Percentiles rank a stretch among this genome's conserved stretches.
These are phyloP conservation scores for Podospora conica DNA, from an alignment of 495 filamentous ascomycete species.

Conservation along the genomic window DNA sequence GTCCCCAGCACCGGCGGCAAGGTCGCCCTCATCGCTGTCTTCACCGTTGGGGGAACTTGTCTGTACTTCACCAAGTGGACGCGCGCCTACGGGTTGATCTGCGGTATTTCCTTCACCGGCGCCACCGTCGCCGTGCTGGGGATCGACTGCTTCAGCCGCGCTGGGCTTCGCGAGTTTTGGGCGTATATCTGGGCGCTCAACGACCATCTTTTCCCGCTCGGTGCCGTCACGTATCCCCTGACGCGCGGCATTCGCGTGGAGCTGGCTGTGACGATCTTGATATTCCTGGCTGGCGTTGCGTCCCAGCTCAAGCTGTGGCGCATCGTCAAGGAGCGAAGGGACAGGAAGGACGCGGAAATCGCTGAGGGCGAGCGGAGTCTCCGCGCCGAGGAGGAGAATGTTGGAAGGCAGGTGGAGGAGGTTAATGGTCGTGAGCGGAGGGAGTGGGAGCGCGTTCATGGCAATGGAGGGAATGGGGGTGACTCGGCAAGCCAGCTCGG, in stretches of 20 bases:
- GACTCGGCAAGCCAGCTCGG: slow-evolving; percentile 8
- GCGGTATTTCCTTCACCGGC: slow-evolving; percentile 70
- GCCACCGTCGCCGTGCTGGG: slow-evolving; percentile 73
- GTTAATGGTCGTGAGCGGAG: slow-evolving; percentile 58
- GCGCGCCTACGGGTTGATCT: slow-evolving; percentile 68
- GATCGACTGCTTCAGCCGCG: slow-evolving; percentile 85
- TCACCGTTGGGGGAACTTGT: slow-evolving; percentile 60
- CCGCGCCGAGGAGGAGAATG: slow-evolving; percentile 64
- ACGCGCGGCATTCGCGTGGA: slow-evolving; percentile 85
- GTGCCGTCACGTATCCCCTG: slow-evolving; percentile 71
- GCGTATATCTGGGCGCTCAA: slow-evolving; percentile 88
- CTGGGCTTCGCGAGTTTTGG: slow-evolving; percentile 94
- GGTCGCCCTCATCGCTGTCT: slow-evolving; percentile 66
- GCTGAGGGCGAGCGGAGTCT: slow-evolving; percentile 52
- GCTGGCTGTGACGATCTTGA: slow-evolving; percentile 67
- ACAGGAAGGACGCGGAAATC: slow-evolving; percentile 51
- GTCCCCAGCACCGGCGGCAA: slow-evolving; percentile 55
- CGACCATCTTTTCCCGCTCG: slow-evolving; percentile 67
- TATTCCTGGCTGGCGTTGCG: slow-evolving; percentile 67
- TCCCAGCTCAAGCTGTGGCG: slow-evolving; percentile 87
- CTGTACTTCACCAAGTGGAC: slow-evolving; percentile 77
- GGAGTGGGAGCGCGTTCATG: slow-evolving; percentile 79
- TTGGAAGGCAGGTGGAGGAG: slow-evolving; percentile 62
- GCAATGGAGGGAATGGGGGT: slow-evolving; percentile 37
- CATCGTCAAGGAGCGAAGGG: slow-evolving; percentile 67